These are phyloP conservation scores for Monosporascus sp. DNA, from an alignment of 2,329 filamentous ascomycete genomes.

Conservation along the genomic window DNA sequence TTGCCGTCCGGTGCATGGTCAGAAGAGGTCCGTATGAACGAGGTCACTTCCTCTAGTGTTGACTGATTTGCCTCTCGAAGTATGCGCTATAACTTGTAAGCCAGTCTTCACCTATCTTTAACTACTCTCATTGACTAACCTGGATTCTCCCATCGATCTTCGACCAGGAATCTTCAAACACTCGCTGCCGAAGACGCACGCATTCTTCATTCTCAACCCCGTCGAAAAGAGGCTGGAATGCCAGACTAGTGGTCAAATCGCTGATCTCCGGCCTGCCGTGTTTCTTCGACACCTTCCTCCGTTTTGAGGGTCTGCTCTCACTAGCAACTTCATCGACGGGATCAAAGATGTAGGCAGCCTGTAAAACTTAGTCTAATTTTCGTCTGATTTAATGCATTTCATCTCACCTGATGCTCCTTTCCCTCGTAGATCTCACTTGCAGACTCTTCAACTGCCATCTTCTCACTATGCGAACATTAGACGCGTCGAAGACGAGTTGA, in stretches of 20 bases:
- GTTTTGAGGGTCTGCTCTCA: conserved; percentile 46
- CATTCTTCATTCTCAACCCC: conserved; percentile 47
- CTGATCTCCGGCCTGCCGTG: conserved; percentile 15
- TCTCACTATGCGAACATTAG: neutral
- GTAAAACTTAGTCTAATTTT: conserved; percentile 3
- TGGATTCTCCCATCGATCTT: conserved; percentile 59
- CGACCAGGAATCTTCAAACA: conserved; percentile 61
- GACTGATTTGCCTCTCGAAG: conserved; percentile 56
- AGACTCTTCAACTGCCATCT: conserved; percentile 19
- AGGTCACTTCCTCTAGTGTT: conserved; percentile 53
- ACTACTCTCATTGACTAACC: conserved; percentile 29
- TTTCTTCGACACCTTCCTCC: conserved; percentile 47
- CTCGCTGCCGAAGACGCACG: conserved; percentile 48
- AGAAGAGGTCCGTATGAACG: conserved; percentile 44
- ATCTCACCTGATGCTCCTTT: conserved; percentile 25
- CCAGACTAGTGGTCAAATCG: conserved; percentile 5
- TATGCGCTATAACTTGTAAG: conserved; percentile 37
- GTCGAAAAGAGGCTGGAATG: conserved; percentile 50
- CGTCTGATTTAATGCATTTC: neutral
- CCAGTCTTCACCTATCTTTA: neutral
- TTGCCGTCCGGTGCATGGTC: conserved; percentile 33
- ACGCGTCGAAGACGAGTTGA: neutral
- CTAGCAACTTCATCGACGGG: conserved; percentile 35
- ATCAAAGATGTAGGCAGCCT: conserved; percentile 61
- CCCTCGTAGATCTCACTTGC: conserved; percentile 21